A percentile compares a stretch with the other conserved stretches of the same genome.
These are phyloP conservation scores for Plectranthus barbatus DNA, from an alignment of 257 asterid species.

Conservation along the genomic window DNA sequence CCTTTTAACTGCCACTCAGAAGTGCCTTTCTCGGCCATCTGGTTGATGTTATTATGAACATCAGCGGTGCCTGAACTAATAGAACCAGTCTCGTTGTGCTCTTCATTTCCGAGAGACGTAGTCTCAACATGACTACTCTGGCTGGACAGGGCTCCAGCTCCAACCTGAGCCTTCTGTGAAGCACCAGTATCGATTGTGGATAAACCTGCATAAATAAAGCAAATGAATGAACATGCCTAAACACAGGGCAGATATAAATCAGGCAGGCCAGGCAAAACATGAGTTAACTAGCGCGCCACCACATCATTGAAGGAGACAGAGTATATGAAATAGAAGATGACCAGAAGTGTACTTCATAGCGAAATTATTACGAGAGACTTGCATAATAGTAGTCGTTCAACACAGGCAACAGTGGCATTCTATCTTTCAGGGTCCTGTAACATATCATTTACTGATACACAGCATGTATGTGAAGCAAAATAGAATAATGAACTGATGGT, in stretches of 20 bases:
- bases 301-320: no score
- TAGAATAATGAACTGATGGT: not conserved
- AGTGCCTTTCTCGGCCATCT: conserved; percentile 42
- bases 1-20: conserved; percentile 80
- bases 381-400: no score
- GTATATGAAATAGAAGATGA: no score
- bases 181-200: conserved; percentile 21
- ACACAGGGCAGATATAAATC: not conserved
- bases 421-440: not conserved
- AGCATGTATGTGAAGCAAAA: not conserved
- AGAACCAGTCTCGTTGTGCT: conserved; percentile 57
- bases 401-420: not conserved
- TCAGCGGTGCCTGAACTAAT: conserved; percentile 54
- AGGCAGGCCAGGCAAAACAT: not conserved
- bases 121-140: conserved; percentile 61
- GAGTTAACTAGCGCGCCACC: no score
- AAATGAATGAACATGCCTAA: not conserved
- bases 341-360: not conserved
- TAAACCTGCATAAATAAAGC: conserved; percentile 26
- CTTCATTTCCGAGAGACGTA: conserved; percentile 47
- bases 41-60: conserved; percentile 23
- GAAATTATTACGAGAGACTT: not conserved
- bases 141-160: conserved; percentile 45
- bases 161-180: conserved; percentile 36
- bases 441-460: not conserved